Percentiles rank a stretch among this genome's conserved stretches.
Evolutionary conservation across 2,329 filamentous ascomycete genomes (phyloP).

Genomic region (Verticillium dahliae): DNA sequence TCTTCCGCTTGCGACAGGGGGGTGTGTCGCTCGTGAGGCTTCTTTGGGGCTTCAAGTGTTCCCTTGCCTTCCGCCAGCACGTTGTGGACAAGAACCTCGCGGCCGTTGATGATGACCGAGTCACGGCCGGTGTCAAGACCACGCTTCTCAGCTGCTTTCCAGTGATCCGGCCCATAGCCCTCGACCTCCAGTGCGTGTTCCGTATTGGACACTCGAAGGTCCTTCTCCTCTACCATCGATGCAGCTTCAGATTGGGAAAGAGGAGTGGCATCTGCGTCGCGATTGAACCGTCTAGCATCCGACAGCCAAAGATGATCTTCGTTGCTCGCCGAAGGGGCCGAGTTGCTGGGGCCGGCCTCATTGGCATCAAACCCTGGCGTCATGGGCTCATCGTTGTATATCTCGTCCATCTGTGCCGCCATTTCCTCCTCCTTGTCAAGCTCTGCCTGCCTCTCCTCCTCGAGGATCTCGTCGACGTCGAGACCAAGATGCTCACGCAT

Average conservation of each 20-base stretch:
- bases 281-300: conserved; percentile 57
- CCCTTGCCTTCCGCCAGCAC: conserved; percentile 59
- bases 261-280: conserved; percentile 55
- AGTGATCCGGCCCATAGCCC: conserved; percentile 70
- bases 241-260: neutral
- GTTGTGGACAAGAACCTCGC: conserved; percentile 65
- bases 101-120: conserved; percentile 58
- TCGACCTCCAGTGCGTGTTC: conserved; percentile 69
- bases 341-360: conserved; percentile 5
- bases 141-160: conserved; percentile 57
- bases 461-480: conserved; percentile 84
- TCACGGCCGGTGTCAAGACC: conserved; percentile 62
- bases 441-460: conserved; percentile 67
- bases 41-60: conserved; percentile 45
- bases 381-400: conserved; percentile 46
- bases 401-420: conserved; percentile 54
- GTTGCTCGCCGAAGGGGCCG: neutral
- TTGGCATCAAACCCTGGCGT: conserved; percentile 7
- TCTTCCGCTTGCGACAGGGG: conserved; percentile 7
- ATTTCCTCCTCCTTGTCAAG: conserved; percentile 49
- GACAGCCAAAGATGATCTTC: neutral
- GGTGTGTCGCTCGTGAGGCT: conserved; percentile 26
- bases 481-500: conserved; percentile 98
- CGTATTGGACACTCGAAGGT: conserved; percentile 45
- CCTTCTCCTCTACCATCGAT: conserved; percentile 31